Conservation (phyloP, 139 green algal species). For the Edaphochlamys debaryana region DNA sequence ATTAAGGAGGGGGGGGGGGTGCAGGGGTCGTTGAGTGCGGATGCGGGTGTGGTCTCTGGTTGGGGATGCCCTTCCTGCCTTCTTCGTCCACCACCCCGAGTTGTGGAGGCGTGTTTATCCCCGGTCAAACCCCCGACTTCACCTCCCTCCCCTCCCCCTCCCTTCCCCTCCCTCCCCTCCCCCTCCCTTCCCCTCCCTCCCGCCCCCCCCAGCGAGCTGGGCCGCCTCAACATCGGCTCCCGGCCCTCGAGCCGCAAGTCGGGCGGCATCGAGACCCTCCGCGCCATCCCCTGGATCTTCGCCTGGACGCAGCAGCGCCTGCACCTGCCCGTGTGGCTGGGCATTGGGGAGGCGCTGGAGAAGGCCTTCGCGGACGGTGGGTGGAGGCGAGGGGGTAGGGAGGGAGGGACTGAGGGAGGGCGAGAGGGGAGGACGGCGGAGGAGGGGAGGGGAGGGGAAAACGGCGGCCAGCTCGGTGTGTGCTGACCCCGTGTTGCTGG, state of each 20-base stretch:
- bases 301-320: slow-evolving; percentile 92
- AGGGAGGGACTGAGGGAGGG: no score
- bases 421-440: no score
- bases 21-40: background rate
- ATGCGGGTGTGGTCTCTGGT: background rate
- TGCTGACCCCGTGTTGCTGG: no score
- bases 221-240: slow-evolving; percentile 95
- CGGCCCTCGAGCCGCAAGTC: slow-evolving; percentile 76
- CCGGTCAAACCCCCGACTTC: no score
- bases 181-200: no score
- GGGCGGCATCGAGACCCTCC: slow-evolving; percentile 85
- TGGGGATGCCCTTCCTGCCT: no score
- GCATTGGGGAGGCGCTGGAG: slow-evolving; percentile 90
- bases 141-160: no score
- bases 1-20: background rate
- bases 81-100: no score
- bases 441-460: background rate
- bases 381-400: background rate
- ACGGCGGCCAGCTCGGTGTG: background rate
- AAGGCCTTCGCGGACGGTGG: slow-evolving; percentile 62
- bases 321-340: slow-evolving; percentile 97
- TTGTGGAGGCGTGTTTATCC: no score
- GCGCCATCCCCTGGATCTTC: slow-evolving; percentile 97
- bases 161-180: no score
- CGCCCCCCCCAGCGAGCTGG: slow-evolving; percentile 82